A percentile compares a stretch with the other conserved stretches of the same genome.
These are phyloP conservation scores for Fusarium ambrosium DNA, from an alignment of 2,329 filamentous ascomycete species.

Conservation along the genomic window DNA sequence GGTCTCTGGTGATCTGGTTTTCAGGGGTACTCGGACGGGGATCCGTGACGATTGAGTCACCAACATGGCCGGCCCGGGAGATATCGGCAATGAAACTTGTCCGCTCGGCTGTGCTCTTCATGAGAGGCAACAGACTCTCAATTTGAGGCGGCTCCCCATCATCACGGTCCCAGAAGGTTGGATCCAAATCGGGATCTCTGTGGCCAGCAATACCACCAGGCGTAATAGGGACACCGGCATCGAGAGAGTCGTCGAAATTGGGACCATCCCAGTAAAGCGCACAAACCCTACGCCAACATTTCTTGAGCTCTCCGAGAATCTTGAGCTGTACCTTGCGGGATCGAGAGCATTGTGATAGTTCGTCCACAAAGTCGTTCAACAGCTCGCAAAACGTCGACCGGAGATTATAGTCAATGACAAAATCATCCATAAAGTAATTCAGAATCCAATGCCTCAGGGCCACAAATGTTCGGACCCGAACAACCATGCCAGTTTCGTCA, in stretches of 20 bases:
- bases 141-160: constrained; percentile 61
- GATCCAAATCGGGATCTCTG: constrained; percentile 68
- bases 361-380: constrained; percentile 77
- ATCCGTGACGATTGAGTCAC: constrained; percentile 60
- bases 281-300: constrained; percentile 95
- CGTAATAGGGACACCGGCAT: constrained; percentile 75
- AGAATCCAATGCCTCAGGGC: constrained; percentile 96
- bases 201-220: constrained; percentile 81
- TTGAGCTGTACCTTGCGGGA: constrained; percentile 75
- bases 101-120: constrained; percentile 41
- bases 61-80: constrained; percentile 60
- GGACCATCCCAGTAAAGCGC: constrained; percentile 88
- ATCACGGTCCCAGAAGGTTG: constrained; percentile 65
- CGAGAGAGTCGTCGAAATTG: constrained; percentile 73
- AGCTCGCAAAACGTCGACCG: constrained; percentile 84
- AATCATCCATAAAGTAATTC: constrained; percentile 98
- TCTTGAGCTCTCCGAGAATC: constrained; percentile 93
- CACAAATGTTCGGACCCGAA: constrained; percentile 95
- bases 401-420: constrained; percentile 80
- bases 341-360: constrained; percentile 61
- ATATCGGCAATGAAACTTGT: constrained; percentile 63
- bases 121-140: constrained; percentile 55
- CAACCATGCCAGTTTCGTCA: constrained; percentile 90
- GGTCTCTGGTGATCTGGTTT: constrained; percentile 45
- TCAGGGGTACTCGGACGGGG: constrained; percentile 65